phyloP scores from a whole-genome alignment of 257 asterid genomes.

The Perilla frutescens region DNA sequence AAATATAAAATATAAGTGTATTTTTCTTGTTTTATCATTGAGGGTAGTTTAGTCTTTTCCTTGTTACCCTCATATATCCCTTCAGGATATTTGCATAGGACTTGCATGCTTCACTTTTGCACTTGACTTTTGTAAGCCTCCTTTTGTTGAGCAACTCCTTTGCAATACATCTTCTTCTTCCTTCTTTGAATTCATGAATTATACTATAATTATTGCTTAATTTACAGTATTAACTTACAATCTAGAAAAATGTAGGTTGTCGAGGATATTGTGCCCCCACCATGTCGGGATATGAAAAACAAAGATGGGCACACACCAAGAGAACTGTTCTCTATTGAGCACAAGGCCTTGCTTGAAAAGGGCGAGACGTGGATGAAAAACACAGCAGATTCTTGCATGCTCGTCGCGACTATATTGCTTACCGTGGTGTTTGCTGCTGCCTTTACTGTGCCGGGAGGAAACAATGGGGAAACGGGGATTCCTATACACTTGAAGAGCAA shows the following conservation, averaged over 20 bases:
- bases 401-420: constrained; percentile 8
- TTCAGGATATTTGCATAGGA: too few species aligned
- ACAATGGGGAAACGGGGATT: not conserved
- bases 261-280: not conserved
- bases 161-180: too few species aligned
- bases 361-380: not conserved
- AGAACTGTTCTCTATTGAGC: not conserved
- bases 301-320: not conserved
- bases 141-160: too few species aligned
- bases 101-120: too few species aligned
- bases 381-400: constrained; percentile 15
- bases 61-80: too few species aligned
- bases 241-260: not conserved
- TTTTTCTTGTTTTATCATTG: too few species aligned
- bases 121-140: too few species aligned
- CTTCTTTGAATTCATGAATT: too few species aligned
- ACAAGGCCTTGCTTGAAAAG: not conserved
- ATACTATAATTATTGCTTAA: too few species aligned
- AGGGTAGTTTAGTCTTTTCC: too few species aligned
- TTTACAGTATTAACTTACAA: too few species aligned
- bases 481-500: not conserved
- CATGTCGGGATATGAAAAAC: not conserved
- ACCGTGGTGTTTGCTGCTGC: not conserved
- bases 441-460: constrained; percentile 1
- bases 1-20: too few species aligned